A percentile compares a stretch with the other conserved stretches of the same genome.
phyloP scores from a whole-genome alignment of 2,329 filamentous ascomycete species.

The Ophiostoma piceae region DNA sequence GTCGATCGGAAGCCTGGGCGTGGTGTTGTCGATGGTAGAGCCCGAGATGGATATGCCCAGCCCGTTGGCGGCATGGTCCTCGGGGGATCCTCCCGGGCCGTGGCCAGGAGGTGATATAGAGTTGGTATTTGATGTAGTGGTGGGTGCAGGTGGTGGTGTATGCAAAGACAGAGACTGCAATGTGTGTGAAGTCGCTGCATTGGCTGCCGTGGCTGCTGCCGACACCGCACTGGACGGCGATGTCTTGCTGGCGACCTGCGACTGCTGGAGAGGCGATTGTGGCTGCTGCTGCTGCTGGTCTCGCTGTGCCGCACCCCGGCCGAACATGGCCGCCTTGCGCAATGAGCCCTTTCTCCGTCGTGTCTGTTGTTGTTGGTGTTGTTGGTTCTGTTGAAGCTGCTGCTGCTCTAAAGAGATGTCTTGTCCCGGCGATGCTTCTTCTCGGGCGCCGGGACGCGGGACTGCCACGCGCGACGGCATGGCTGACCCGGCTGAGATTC shows the following conservation, averaged over 20 bases:
- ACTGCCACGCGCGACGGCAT: constrained; percentile 21
- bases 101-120: constrained; percentile 3
- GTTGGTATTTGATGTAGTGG: not conserved
- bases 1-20: constrained; percentile 41
- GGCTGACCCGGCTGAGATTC: constrained; percentile 18
- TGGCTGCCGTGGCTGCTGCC: constrained; percentile 14
- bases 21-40: constrained; percentile 37
- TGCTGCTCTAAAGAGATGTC: constrained; percentile 17
- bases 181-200: not conserved
- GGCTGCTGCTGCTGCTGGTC: constrained; percentile 34
- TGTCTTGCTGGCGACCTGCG: constrained; percentile 8
- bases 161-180: not conserved
- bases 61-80: constrained; percentile 29
- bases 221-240: constrained; percentile 13
- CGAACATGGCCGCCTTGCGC: constrained; percentile 78
- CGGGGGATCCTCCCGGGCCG: not conserved
- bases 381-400: constrained; percentile 20
- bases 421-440: constrained; percentile 26
- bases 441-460: not conserved
- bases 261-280: not conserved
- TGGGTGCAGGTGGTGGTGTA: not conserved
- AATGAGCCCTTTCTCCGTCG: constrained; percentile 76
- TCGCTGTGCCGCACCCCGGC: constrained; percentile 58
- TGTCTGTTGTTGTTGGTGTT: constrained; percentile 41
- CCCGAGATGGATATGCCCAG: constrained; percentile 42